Base-by-base conservation (phyloP, 768 basidiomycete genomes). In the Dictyophora rubrovolvata region DNA sequence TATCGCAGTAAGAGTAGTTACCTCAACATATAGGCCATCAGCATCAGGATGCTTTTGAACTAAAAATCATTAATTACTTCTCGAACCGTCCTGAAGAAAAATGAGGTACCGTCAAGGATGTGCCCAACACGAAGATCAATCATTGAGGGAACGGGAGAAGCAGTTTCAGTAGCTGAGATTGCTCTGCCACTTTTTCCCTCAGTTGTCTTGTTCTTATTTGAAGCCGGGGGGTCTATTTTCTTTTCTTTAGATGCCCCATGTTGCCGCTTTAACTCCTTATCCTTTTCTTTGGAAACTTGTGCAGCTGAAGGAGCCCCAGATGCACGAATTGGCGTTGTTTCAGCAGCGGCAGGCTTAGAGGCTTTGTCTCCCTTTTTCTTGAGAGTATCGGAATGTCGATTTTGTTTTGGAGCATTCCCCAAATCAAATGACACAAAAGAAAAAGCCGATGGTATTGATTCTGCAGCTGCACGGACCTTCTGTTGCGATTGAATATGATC, bases 1-100 rank as follows among this genome's bases (percentile, higher is more conserved):
- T 16, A 33, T 36, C 35, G 52, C 28, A 23, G 42, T 34, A 11
- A 56, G 1, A 22, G 16, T 9, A 60, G 75, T 36, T 67, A 84
- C 89, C 80, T 98, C 95, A 61, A 98, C 82, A 68, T 98, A 99
- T n/a, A 99, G 79, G 53, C 91, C 85, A 67, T 98, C 96, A 2
- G 96, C 96, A 67, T 99, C 96, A 16, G 96, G 95, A 69, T 99
- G 96, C 66, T 89, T 91, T 73, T 84, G 85, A 66, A 98, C 95
- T 95, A 67, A 10, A 49, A 18, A 34, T 34, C 47, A 8, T 34
- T 17, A 37, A 53, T 28, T 36, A 47, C 23, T 36, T 53, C 35
- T 12, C 18, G 22, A 35, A 14, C n/a, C 42, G n/a, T 3, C 4
- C 14, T 37, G 42, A 4, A 42, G 35, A 48, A 20, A 47, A n/a